Percentiles rank a stretch among this genome's conserved stretches.
These are phyloP conservation scores for Exserohilum rostratum DNA, from an alignment of 2,329 filamentous ascomycete genomes.

Conservation along the genomic window DNA sequence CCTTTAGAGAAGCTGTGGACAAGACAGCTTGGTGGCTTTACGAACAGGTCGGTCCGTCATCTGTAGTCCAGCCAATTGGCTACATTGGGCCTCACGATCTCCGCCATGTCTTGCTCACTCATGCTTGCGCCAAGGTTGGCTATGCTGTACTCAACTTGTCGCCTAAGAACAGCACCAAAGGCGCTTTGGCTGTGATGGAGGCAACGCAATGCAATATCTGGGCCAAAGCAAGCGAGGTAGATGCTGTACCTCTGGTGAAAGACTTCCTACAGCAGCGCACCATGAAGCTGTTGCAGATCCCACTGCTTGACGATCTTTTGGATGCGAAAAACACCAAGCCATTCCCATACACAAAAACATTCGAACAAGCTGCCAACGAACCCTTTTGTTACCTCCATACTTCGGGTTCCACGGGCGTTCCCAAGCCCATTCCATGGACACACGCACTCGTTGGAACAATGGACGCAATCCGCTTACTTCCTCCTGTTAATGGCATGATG, in stretches of 20 bases:
- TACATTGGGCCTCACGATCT: constrained; percentile 45
- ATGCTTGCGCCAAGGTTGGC: constrained; percentile 50
- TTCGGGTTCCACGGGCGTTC: constrained; percentile 45
- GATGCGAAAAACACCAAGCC: constrained; percentile 10
- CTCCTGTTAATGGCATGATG: constrained; percentile 29
- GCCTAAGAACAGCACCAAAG: constrained; percentile 28
- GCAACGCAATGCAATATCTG: constrained; percentile 25
- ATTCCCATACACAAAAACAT: constrained; percentile 24
- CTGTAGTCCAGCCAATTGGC: constrained; percentile 24
- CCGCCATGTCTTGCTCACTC: constrained; percentile 46
- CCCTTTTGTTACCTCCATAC: constrained; percentile 42
- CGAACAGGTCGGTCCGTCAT: constrained; percentile 27
- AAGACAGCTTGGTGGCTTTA: constrained; percentile 40
- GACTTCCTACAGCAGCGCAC: constrained; percentile 12
- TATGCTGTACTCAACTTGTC: constrained; percentile 36
- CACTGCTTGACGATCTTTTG: constrained; percentile 20
- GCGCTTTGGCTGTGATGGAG: constrained; percentile 27
- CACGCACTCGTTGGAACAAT: constrained; percentile 45
- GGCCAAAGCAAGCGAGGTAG: constrained; percentile 16
- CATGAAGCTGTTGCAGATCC: constrained; percentile 23
- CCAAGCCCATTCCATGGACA: constrained; percentile 43
- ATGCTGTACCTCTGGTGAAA: constrained; percentile 13
- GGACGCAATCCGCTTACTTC: constrained; percentile 48
- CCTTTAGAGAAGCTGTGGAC: constrained; percentile 44
- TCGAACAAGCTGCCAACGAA: constrained; percentile 30